Base-by-base conservation (phyloP, 805 yeast genomes). In the Kuraishia capsulata region DNA sequence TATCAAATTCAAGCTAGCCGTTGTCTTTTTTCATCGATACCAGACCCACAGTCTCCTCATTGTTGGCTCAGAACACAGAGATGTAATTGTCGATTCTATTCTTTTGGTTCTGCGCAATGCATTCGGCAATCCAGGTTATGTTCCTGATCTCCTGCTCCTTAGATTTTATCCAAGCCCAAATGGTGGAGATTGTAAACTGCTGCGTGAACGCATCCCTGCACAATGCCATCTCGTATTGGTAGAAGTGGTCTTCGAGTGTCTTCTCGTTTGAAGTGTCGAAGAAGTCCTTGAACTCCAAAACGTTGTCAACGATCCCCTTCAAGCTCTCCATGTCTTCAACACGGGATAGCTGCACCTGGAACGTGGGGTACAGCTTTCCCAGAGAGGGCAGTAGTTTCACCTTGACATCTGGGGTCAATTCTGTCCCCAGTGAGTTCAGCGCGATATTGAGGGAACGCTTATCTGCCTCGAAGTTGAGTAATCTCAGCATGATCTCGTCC, bases 111-210 rank as follows among this genome's bases (percentile, higher is more conserved):
- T 94, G 98, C 24, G 97, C 96, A 65, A 92, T 92, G 69, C 99
- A 92, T 66, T 92, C 99, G 36, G 97, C 96, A 41, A 92, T 90
- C 99, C 99, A 92, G n/a, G 97, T 87, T 48, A 92, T 82, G 59
- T 92, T 92, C 62, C 98, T 76, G 42, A 94, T 78, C 62, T 92
- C 99, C 64, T 94, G 98, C 62, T 92, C 98, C 54, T 83, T 84
- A 14, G 96, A 81, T 62, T 87, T 83, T 56, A 94, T 74, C 95
- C 96, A 92, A 5, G 96, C 96, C 92, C 96, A 92, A 40, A 92
- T 70, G 2, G 96, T 82, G 29, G 88, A 74, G 50, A 83, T 74
- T 14, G 96, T 78, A 61, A 92, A 92, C 61, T 90, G 97, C 64
- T 92, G 98, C 25, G 98, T 89, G 61, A 92, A 88, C 0, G 96